Evolutionary conservation across 768 basidiomycete species (phyloP).

Genomic region (Hebeloma cylindrosporum): DNA sequence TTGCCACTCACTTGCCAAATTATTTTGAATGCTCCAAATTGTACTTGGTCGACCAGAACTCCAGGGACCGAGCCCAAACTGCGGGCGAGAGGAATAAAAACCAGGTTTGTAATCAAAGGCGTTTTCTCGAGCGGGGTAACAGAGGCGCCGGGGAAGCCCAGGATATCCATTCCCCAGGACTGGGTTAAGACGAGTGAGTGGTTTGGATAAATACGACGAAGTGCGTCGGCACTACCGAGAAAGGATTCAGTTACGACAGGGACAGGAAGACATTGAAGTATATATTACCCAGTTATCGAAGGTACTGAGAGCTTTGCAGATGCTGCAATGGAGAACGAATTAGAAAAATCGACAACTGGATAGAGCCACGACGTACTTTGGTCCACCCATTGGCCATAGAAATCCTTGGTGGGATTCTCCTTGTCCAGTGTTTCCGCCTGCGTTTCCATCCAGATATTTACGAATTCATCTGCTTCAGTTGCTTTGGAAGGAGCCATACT

Average conservation of each 20-base stretch:
- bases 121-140: slow-evolving; percentile 46
- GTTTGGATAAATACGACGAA: slow-evolving; percentile 60
- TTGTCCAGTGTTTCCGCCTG: slow-evolving; percentile 9
- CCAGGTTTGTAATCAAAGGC: slow-evolving; percentile 47
- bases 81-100: slow-evolving; percentile 51
- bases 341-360: not conserved
- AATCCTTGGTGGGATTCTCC: slow-evolving; percentile 27
- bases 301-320: slow-evolving; percentile 52
- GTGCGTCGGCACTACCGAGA: slow-evolving; percentile 38
- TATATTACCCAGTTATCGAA: slow-evolving; percentile 42
- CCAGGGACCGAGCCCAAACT: slow-evolving; percentile 46
- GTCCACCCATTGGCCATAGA: slow-evolving; percentile 54
- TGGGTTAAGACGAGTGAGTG: slow-evolving; percentile 57
- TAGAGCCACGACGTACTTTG: slow-evolving; percentile 36
- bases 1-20: slow-evolving; percentile 54
- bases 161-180: slow-evolving; percentile 45
- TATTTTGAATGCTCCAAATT: slow-evolving; percentile 54
- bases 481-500: slow-evolving; percentile 2
- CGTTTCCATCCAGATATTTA: slow-evolving; percentile 22
- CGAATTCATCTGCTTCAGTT: slow-evolving; percentile 21
- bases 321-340: slow-evolving; percentile 31
- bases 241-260: not conserved
- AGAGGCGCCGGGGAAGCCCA: slow-evolving; percentile 51
- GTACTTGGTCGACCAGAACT: slow-evolving; percentile 48
- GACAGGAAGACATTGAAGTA: slow-evolving; percentile 1